These are phyloP conservation scores for Cucumis cinereus DNA, from an alignment of 306 rosid species.

Conservation along the genomic window DNA sequence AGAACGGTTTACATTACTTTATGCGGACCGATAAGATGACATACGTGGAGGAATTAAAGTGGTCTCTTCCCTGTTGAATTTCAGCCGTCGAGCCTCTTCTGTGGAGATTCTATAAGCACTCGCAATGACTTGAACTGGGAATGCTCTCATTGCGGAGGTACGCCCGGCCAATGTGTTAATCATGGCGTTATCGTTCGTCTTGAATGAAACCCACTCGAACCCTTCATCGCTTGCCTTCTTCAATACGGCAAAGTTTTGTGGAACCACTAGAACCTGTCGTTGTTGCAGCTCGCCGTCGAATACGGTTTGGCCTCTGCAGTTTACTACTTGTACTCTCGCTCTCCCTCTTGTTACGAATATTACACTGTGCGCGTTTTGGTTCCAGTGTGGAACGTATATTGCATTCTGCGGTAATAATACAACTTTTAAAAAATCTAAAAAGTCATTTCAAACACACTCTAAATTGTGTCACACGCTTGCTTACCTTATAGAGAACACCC, in stretches of 20 bases:
- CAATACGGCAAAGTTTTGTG: conserved; percentile 46
- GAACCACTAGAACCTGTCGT: conserved; percentile 32
- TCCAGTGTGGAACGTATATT: conserved; percentile 47
- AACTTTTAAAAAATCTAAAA: too few species aligned
- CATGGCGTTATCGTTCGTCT: conserved; percentile 31
- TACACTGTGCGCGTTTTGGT: conserved; percentile 29
- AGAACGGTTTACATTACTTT: background rate
- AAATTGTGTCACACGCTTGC: background rate
- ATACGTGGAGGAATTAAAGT: conserved; percentile 16
- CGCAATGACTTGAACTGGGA: conserved; percentile 36
- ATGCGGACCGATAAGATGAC: background rate
- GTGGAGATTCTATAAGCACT: conserved; percentile 14
- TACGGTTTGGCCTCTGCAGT: conserved; percentile 28
- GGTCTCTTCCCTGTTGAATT: conserved; percentile 21
- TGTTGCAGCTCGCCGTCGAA: conserved; percentile 24
- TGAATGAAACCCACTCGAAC: conserved; percentile 42
- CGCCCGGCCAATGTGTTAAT: conserved; percentile 31
- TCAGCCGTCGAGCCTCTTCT: conserved; percentile 29
- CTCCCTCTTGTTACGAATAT: conserved; percentile 37
- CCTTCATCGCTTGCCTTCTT: conserved; percentile 19
- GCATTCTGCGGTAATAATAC: conserved; percentile 26
- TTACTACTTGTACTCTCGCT: conserved; percentile 37
- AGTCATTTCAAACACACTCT: background rate
- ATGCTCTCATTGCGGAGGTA: conserved; percentile 8
- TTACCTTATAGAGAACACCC: conserved; percentile 24